Evolutionary conservation across 2,329 filamentous ascomycete genomes (phyloP), one percentile per base, ranked within the genome.

Genomic region (Aureobasidium sp.): DNA sequence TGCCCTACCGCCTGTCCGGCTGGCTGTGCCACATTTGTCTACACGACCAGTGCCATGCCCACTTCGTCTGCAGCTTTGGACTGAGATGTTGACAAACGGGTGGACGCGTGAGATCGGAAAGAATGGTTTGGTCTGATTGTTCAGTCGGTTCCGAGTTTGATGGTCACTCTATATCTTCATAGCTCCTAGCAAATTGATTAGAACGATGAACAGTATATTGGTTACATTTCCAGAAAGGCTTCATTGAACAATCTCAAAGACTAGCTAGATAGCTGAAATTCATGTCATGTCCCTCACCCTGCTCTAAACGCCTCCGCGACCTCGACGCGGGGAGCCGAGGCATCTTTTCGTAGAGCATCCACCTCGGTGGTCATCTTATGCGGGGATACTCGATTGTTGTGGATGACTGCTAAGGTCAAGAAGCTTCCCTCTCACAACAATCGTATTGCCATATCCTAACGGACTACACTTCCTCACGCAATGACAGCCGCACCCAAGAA

Each of bases 1-100:
- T 69, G 68, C 52, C 64, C 64, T 5, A 63, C 62, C 9, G 67
- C 62, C 12, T 69, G 68, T 57, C 67, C 64, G 5, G 65, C 63
- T 29, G 64, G 62, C 8, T 69, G 67, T 47, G 50, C 39, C 14
- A 62, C 63, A 15, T 56, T 61, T 24, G 54, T 40, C 2, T 60
- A 56, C 11, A 62, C 60, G 6, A 40, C 44, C 29, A 62, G 42
- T 33, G 31, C 31, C 5, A 15, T 7, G 4, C 15, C 45, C 2
- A 29, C 45, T n/a, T 48, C 45, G 3, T 48, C 45, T 48, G 27
- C 24, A 29, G 45, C 45, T 48, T 12, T 48, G 19, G 24, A 48
- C 2, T 48, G 45, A 29, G 44, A 29, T n/a, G 17, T 2, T 9
- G n/a, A 17, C 14, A n/a, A 12, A 39, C 1, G 12, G 5, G 15